phyloP scores from a whole-genome alignment of 129 eudicot species.

The Artemisia tridentata region DNA sequence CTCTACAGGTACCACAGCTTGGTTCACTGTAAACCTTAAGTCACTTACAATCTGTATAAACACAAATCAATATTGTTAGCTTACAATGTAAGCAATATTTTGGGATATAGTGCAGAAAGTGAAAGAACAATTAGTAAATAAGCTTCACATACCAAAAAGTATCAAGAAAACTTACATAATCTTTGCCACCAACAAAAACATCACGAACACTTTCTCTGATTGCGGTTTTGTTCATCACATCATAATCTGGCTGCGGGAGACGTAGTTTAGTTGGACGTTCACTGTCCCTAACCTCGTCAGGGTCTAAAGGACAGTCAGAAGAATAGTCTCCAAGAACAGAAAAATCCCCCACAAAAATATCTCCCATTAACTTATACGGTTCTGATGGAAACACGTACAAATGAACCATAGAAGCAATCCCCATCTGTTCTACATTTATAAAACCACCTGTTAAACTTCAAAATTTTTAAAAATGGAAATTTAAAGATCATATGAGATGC shows the following conservation, averaged over 20 bases:
- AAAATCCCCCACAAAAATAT: conserved; percentile 49
- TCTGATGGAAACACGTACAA: conserved; percentile 89
- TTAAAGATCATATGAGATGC: background rate
- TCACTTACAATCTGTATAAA: conserved; percentile 78
- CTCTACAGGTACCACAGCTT: conserved; percentile 88
- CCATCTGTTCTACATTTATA: conserved; percentile 92
- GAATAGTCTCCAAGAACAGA: conserved; percentile 96
- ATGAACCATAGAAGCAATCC: conserved; percentile 88
- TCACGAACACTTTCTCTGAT: conserved; percentile 85
- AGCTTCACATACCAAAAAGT: background rate
- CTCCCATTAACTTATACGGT: conserved; percentile 88
- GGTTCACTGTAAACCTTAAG: conserved; percentile 73
- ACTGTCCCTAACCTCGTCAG: conserved; percentile 93
- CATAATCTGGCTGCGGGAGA: conserved; percentile 68
- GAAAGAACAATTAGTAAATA: too few relatives aligned
- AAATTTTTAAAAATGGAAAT: conserved; percentile 18
- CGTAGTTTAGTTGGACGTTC: conserved; percentile 91
- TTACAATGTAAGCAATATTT: background rate
- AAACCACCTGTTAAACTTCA: conserved; percentile 39
- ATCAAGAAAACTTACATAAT: conserved; percentile 58
- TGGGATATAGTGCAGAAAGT: background rate
- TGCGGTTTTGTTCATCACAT: conserved; percentile 64
- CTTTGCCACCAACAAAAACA: conserved; percentile 90
- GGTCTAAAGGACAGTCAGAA: conserved; percentile 81
- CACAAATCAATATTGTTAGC: background rate